phyloP scores from a whole-genome alignment of 2,329 filamentous ascomycete genomes.

The Beauveria bassiana region DNA sequence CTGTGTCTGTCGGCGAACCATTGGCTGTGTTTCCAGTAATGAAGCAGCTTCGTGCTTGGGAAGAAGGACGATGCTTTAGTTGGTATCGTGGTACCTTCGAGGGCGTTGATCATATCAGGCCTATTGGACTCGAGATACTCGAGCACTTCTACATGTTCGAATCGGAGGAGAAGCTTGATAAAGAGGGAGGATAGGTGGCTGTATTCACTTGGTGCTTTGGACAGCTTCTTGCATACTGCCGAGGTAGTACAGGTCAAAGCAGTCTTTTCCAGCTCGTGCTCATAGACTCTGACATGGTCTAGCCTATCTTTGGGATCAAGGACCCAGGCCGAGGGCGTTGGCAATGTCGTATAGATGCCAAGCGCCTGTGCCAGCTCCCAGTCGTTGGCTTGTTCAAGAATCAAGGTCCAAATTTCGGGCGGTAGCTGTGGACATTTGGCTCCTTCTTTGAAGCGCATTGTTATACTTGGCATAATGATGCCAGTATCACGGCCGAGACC shows the following conservation, averaged over 20 bases:
- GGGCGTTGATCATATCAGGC: conserved; percentile 73
- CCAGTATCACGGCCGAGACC: conserved; percentile 66
- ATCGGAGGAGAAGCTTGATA: conserved; percentile 86
- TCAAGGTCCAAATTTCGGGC: conserved; percentile 81
- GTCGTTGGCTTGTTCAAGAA: conserved; percentile 76
- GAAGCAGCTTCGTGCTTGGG: conserved; percentile 73
- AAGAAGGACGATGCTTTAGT: conserved; percentile 86
- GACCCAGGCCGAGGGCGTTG: conserved; percentile 71
- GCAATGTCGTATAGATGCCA: conserved; percentile 32
- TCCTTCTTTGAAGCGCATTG: conserved; percentile 25
- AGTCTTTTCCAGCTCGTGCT: conserved; percentile 76
- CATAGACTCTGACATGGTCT: conserved; percentile 62
- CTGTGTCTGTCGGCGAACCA: conserved; percentile 74
- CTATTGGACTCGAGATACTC: conserved; percentile 56
- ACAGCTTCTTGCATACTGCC: conserved; percentile 67
- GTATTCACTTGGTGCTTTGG: conserved; percentile 62
- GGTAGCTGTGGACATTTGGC: conserved; percentile 50
- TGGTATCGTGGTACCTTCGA: conserved; percentile 76
- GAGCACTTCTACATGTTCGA: conserved; percentile 73
- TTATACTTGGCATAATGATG: conserved; percentile 34
- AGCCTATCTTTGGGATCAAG: conserved; percentile 49
- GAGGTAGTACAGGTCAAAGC: conserved; percentile 65
- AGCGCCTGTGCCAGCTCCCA: conserved; percentile 60
- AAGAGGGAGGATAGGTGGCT: conserved; percentile 68
- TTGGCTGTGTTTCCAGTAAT: conserved; percentile 82